phyloP scores from a whole-genome alignment of 495 filamentous ascomycete species.

The Penicillium diatomitis region DNA sequence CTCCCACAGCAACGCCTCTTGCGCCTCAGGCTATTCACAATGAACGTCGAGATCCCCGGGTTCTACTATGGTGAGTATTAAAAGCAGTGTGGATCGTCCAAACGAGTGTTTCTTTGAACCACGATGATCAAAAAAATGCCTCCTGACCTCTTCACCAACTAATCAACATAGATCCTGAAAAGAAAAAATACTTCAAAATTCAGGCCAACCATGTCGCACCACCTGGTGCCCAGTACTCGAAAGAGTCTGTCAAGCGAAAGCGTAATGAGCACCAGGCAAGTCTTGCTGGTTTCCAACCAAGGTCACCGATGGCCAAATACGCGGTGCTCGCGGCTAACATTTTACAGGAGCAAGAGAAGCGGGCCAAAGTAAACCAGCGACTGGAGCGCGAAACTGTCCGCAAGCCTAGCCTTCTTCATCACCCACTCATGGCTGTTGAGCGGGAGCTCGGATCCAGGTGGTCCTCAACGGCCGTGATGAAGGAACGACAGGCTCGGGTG shows the following conservation, averaged over 20 bases:
- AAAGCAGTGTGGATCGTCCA: no score
- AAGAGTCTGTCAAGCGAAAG: constrained; percentile 36
- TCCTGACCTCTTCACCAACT: no score
- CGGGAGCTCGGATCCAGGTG: constrained; percentile 19
- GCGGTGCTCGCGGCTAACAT: neutral
- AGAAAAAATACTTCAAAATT: constrained; percentile 52
- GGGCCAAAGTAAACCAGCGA: constrained; percentile 17
- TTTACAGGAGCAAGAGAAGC: constrained; percentile 21
- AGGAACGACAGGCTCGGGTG: constrained; percentile 18
- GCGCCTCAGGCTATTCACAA: constrained; percentile 7
- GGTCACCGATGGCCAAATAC: no score
- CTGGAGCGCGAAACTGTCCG: constrained; percentile 26
- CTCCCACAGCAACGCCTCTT: no score
- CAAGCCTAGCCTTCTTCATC: constrained; percentile 18
- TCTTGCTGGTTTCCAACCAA: no score
- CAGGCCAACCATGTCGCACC: constrained; percentile 39
- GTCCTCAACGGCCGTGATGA: constrained; percentile 8
- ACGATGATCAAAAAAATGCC: no score
- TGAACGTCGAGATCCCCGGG: constrained; percentile 43
- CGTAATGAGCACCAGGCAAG: constrained; percentile 28
- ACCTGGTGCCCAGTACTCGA: constrained; percentile 35
- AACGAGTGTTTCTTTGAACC: no score
- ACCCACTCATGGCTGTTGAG: constrained; percentile 19
- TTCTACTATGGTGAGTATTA: constrained; percentile 35
- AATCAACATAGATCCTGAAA: constrained; percentile 35